These are phyloP conservation scores for Penicillium fimorum DNA, from an alignment of 495 filamentous ascomycete genomes.

Conservation along the genomic window DNA sequence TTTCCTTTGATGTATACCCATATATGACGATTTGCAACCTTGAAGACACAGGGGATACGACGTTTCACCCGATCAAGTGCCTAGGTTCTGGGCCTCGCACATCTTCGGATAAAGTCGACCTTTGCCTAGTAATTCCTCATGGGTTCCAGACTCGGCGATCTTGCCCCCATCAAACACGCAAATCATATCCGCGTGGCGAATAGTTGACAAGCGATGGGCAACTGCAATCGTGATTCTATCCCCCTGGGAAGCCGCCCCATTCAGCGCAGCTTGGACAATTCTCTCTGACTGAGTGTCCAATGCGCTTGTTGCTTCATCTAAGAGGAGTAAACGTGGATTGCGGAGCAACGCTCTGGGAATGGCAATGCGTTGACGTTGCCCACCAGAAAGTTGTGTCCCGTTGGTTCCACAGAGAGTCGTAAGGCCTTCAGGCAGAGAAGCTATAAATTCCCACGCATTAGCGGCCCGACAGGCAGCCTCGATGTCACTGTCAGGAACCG, in stretches of 20 bases:
- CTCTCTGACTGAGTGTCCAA: slow-evolving; percentile 53
- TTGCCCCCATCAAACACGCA: slow-evolving; percentile 75
- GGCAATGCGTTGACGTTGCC: slow-evolving; percentile 51
- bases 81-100: slow-evolving; percentile 14
- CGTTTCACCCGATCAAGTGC: not conserved
- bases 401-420: slow-evolving; percentile 25
- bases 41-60: not conserved
- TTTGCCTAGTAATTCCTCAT: slow-evolving; percentile 32
- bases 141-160: slow-evolving; percentile 75
- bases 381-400: slow-evolving; percentile 34
- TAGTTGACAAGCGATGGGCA: slow-evolving; percentile 68
- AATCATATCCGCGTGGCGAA: slow-evolving; percentile 82
- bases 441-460: slow-evolving; percentile 35
- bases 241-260: slow-evolving; percentile 31
- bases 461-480: slow-evolving; percentile 31
- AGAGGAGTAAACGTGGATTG: slow-evolving; percentile 44
- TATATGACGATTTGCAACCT: not conserved
- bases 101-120: slow-evolving; percentile 9
- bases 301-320: slow-evolving; percentile 60
- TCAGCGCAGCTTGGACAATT: slow-evolving; percentile 35
- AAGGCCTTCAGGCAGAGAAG: slow-evolving; percentile 31
- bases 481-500: slow-evolving; percentile 17
- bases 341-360: slow-evolving; percentile 51
- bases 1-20: not conserved
- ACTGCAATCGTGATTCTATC: slow-evolving; percentile 41